Evolutionary conservation across 352 stramenopile species (phyloP).

Genomic region (Pythium phragmitis): DNA sequence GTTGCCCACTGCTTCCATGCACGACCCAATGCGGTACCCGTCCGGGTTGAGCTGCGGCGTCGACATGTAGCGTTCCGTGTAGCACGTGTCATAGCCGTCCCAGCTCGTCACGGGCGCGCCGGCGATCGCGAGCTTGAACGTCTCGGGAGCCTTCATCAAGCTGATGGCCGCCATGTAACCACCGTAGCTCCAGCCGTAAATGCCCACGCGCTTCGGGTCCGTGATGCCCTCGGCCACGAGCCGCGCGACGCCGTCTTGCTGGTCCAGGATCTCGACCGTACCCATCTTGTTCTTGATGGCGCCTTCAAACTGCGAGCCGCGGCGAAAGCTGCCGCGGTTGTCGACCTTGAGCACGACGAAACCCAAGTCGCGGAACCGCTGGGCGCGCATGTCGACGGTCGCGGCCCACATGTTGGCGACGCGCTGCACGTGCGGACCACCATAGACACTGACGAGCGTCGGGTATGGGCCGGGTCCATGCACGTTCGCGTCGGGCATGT

Average conservation of each 20-base stretch:
- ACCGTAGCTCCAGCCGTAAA: constrained; percentile 99
- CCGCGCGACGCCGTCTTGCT: constrained; percentile 77
- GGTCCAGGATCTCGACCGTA: constrained; percentile 87
- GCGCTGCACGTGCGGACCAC: constrained; percentile 95
- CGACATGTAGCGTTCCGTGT: constrained; percentile 98
- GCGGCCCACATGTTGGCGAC: constrained; percentile 91
- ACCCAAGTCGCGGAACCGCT: constrained; percentile 91
- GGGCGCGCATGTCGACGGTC: constrained; percentile 93
- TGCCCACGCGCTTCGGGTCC: constrained; percentile 86
- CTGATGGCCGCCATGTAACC: constrained; percentile 97
- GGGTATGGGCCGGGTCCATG: constrained; percentile 93
- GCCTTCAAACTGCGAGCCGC: constrained; percentile 92
- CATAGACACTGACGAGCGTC: constrained; percentile 95
- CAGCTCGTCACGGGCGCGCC: constrained; percentile 96
- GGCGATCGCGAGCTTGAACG: constrained; percentile 94
- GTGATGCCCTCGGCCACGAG: constrained; percentile 87
- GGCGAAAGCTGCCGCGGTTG: constrained; percentile 93
- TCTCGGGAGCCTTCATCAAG: constrained; percentile 93
- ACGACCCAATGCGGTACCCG: constrained; percentile 88
- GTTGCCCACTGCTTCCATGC: constrained; percentile 93
- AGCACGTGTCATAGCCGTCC: constrained; percentile 99
- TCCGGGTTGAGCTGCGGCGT: constrained; percentile 90
- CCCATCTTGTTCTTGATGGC: constrained; percentile 93
- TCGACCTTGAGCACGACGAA: constrained; percentile 96
- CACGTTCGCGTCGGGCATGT: constrained; percentile 82